These are phyloP conservation scores for Boletus reticuloceps DNA, from an alignment of 768 basidiomycete genomes.

Conservation along the genomic window DNA sequence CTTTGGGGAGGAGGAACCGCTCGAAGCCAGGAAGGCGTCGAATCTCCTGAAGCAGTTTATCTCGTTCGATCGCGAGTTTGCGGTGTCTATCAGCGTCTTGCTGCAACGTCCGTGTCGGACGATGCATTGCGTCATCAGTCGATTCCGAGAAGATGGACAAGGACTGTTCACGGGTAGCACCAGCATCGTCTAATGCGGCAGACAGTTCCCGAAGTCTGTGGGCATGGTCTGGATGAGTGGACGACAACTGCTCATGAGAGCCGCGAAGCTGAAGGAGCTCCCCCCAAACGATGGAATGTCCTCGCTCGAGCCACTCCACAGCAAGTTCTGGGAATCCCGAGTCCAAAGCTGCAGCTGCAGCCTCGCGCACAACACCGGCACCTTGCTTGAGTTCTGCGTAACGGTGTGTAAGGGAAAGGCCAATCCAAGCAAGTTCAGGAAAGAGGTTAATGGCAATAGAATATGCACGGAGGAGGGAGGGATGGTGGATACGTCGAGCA, in stretches of 20 bases:
- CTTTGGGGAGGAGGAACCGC: no score
- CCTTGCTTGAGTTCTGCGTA: conserved; percentile 8
- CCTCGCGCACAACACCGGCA: conserved; percentile 19
- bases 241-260: conserved; percentile 3
- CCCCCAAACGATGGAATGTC: conserved; percentile 17
- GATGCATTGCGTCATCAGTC: no score
- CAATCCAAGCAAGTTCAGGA: conserved; percentile 15
- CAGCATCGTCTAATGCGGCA: no score
- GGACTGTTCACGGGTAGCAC: no score
- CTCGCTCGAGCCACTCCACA: conserved; percentile 16
- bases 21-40: no score
- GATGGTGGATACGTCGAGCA: background rate
- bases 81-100: no score
- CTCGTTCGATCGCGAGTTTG: no score
- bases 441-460: conserved; percentile 16
- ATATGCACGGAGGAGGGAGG: conserved; percentile 18
- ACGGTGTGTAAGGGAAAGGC: conserved; percentile 15
- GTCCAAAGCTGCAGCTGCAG: conserved; percentile 21
- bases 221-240: no score
- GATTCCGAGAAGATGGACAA: no score
- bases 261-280: conserved; percentile 14
- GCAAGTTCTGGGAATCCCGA: conserved; percentile 1
- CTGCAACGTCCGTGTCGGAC: no score
- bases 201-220: no score
- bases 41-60: no score